Evolutionary conservation across 345 rosid species (phyloP).

Genomic region (Eucalyptus sp.): DNA sequence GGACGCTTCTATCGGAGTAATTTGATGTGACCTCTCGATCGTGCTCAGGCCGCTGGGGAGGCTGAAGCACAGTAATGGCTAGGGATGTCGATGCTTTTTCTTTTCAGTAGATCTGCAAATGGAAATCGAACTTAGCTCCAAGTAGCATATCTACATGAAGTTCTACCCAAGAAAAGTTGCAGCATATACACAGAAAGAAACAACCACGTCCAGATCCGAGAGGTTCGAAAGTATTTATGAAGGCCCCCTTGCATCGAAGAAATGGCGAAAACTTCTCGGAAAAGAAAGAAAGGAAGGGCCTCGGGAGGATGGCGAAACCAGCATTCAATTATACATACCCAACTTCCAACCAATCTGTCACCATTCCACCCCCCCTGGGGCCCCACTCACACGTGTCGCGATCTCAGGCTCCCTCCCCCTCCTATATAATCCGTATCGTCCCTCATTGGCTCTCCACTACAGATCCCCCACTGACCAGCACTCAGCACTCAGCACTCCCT

Average conservation of each 20-base stretch:
- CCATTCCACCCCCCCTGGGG: not conserved
- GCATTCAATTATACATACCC: not conserved
- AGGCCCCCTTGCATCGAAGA: too few species aligned
- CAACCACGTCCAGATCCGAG: not conserved
- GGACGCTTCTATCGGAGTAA: not conserved
- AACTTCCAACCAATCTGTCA: not conserved
- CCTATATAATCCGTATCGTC: not conserved
- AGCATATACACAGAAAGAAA: too few species aligned
- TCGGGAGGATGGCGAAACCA: not conserved
- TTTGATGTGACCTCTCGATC: not conserved
- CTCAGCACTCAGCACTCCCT: not conserved
- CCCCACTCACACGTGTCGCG: not conserved
- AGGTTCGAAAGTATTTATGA: not conserved
- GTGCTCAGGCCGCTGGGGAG: not conserved
- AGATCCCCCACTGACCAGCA: not conserved
- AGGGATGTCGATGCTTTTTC: not conserved
- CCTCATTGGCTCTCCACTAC: not conserved
- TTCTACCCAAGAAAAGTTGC: too few species aligned
- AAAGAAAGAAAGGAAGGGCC: not conserved
- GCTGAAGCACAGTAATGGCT: not conserved
- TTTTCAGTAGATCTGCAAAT: not conserved
- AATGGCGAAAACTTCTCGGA: not conserved
- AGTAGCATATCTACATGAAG: too few species aligned
- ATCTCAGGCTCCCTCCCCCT: not conserved
- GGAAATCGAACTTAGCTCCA: not conserved